Base-by-base conservation (phyloP, 116 monocot genomes). In the Thalassia testudinum region DNA sequence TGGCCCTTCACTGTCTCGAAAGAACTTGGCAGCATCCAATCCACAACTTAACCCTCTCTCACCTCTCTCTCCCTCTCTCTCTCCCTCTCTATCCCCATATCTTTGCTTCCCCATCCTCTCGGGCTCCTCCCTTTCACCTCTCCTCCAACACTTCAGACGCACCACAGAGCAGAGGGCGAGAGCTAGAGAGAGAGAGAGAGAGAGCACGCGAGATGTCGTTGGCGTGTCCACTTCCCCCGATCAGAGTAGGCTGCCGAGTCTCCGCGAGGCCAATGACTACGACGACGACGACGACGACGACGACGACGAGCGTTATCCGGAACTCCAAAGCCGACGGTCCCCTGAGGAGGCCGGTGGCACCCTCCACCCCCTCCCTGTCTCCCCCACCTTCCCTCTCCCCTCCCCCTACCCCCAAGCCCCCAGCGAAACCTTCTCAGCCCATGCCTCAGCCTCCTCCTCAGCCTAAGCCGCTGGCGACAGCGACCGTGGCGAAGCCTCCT, bases 261-360 rank as follows among this genome's bases (percentile, higher is more conserved):
- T n/a, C n/a, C n/a, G n/a, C n/a, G n/a, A n/a, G n/a, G n/a, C n/a
- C n/a, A n/a, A n/a, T n/a, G n/a, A n/a, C n/a, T n/a, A n/a, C n/a
- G n/a, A n/a, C n/a, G n/a, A n/a, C n/a, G n/a, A n/a, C n/a, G 17
- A 53, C 37, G 26, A 14, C 52, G 27, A 25, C 17, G 19, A 66
- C 51, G 37, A 25, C 56, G 27, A 37, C 53, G 28, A 63, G 63
- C 22, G 47, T 66, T 18, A 47, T 76, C 14, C 58, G 74, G 61
- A 58, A 62, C 59, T 80, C 90, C 22, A 72, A 80, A 28, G 80
- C 84, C 14, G 90, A 90, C 17, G 90, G 90, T 8, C 90, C 90
- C 12, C 28, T 89, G 28, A 68, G 90, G 52, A 80, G 90, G 74
- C 88, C 83, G n/a, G 52, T 71, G 12, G 71, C 68, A 30, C 63